Base-by-base conservation (phyloP, 176 grass and related monocot species). In the Bothriochloa decipiens region DNA sequence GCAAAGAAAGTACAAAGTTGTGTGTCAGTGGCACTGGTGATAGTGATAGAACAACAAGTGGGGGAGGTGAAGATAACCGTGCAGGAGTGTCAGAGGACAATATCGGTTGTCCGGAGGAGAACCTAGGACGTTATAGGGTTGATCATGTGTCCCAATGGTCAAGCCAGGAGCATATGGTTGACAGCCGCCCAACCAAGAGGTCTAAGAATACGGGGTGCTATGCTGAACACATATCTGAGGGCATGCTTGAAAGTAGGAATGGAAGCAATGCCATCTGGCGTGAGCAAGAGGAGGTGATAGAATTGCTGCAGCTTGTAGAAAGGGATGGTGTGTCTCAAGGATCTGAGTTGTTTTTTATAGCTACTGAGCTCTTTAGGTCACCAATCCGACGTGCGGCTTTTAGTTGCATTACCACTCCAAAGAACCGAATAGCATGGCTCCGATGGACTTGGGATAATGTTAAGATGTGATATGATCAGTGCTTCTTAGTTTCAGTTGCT, bases 271-370 rank as follows among this genome's bases (percentile, higher is more conserved):
- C 41, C 13, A 27, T 25, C 11, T 27, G 12, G 10, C 41, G 4
- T 46, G 70, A 46, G n/a, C 40, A 72, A 72, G 22, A 15, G 5
- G 70, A 72, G 41, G 4, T 72, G 41, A 16, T 12, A 3, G n/a
- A 72, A 7, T 25, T 72, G 70, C 70, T 72, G n/a, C 20, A 72
- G 2, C 7, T 72, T 16, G 11, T 72, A 7, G 40, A 46, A 72
- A 5, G 45, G 70, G 70, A 72, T 46, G 70, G 41, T 15, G 40
- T 72, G 1, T 12, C 11, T 13, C 40, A 46, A 27, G 40, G 22
- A 3, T 72, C 70, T 25, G 40, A 72, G n/a, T 14, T 72, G 41
- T 72, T 45, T 26, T 72, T 72, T 11, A 72, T 45, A 72, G 69
- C 69, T 14, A 72, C 69, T 25, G 69, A 72, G 22, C 39, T 72